Conservation (phyloP, 116 monocot genomes). For the Thalassia testudinum region DNA sequence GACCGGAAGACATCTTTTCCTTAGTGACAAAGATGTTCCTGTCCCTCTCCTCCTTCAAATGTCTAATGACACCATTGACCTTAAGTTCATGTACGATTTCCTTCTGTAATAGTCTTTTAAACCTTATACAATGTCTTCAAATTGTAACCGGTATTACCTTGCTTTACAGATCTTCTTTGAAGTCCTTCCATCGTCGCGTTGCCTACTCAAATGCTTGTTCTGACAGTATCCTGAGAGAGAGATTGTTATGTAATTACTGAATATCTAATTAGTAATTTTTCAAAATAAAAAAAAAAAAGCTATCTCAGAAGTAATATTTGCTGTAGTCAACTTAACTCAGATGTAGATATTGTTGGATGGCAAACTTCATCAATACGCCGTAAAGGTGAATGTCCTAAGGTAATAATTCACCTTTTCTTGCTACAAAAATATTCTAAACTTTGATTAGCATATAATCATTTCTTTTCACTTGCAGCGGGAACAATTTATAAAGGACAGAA, state of each 20-base stretch:
- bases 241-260: too few species aligned
- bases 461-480: constrained; percentile 25
- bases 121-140: neutral
- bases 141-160: neutral
- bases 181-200: constrained; percentile 67
- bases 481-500: constrained; percentile 25
- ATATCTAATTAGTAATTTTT: too few species aligned
- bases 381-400: constrained; percentile 75
- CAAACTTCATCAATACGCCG: constrained; percentile 81
- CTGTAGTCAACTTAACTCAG: too few species aligned
- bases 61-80: constrained; percentile 52
- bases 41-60: constrained; percentile 62
- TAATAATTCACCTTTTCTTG: constrained; percentile 7
- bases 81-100: constrained; percentile 54
- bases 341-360: constrained; percentile 84
- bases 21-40: constrained; percentile 59
- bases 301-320: too few species aligned
- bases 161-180: constrained; percentile 56
- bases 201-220: constrained; percentile 82
- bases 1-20: constrained; percentile 86
- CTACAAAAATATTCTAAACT: too few species aligned
- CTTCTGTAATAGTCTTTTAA: neutral
- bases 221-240: constrained; percentile 70
- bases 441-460: too few species aligned
- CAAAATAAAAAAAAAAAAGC: too few species aligned